These are phyloP conservation scores for Mucor sp. DNA, from an alignment of 371 early-diverging fungal genomes.

Conservation along the genomic window DNA sequence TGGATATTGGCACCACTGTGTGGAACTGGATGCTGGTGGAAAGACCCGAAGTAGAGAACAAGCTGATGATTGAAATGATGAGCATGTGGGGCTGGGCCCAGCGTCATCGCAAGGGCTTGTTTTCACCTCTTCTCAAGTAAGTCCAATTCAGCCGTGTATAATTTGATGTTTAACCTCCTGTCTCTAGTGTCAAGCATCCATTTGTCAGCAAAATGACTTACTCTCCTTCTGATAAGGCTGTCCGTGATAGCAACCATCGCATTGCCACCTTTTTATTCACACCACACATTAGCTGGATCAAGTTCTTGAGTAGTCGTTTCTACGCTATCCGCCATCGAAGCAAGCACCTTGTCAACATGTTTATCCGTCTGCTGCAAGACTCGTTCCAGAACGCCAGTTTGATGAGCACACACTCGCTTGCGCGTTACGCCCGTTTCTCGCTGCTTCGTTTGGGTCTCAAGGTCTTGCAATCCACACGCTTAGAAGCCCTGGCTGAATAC, in stretches of 20 bases:
- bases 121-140: conserved; percentile 56
- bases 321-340: conserved; percentile 78
- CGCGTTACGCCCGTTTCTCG: conserved; percentile 80
- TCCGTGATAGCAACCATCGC: conserved; percentile 62
- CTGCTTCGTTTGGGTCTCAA: conserved; percentile 78
- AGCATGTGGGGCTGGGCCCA: conserved; percentile 87
- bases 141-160: neutral
- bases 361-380: conserved; percentile 73
- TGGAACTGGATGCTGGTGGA: conserved; percentile 90
- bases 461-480: conserved; percentile 68
- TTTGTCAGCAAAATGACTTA: conserved; percentile 92
- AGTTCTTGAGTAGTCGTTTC: conserved; percentile 84
- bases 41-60: conserved; percentile 70
- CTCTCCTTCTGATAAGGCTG: conserved; percentile 82
- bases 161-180: neutral
- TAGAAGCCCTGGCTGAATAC: conserved; percentile 70
- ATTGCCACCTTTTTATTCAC: conserved; percentile 65
- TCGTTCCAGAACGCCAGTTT: conserved; percentile 67
- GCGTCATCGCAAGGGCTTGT: conserved; percentile 76
- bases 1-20: conserved; percentile 78
- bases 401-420: conserved; percentile 73
- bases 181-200: conserved; percentile 63
- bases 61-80: conserved; percentile 81
- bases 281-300: conserved; percentile 85
- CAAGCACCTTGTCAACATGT: conserved; percentile 72